These are phyloP conservation scores for Scheffersomyces amazonensis DNA, from an alignment of 805 yeast genomes.

Conservation along the genomic window DNA sequence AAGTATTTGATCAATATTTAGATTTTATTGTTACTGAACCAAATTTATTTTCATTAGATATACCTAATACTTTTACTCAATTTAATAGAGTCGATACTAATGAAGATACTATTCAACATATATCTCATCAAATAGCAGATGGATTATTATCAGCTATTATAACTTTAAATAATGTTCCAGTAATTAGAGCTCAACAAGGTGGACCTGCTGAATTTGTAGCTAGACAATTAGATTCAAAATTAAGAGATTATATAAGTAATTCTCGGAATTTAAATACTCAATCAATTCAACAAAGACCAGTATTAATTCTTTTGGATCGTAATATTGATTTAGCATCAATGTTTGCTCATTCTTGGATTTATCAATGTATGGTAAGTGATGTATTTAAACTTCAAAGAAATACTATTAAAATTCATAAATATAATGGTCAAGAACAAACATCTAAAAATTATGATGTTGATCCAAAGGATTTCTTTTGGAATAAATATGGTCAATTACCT, in stretches of 20 bases:
- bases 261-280: conserved; percentile 31
- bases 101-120: conserved; percentile 67
- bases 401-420: conserved; percentile 62
- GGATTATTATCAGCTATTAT: conserved; percentile 80
- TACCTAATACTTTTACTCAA: conserved; percentile 59
- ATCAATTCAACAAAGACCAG: conserved; percentile 56
- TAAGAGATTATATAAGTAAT: conserved; percentile 84
- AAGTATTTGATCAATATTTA: conserved; percentile 91
- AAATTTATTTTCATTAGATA: conserved; percentile 76
- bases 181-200: conserved; percentile 85
- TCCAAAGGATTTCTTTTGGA: conserved; percentile 93
- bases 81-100: conserved; percentile 69
- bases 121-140: conserved; percentile 69
- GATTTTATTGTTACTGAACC: conserved; percentile 94
- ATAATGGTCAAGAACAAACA: conserved; percentile 19
- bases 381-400: conserved; percentile 80
- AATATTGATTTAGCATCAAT: conserved; percentile 87
- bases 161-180: conserved; percentile 78
- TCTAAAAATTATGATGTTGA: conserved; percentile 78
- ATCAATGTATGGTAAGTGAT: conserved; percentile 94
- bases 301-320: conserved; percentile 80
- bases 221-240: conserved; percentile 74
- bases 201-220: conserved; percentile 97
- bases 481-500: conserved; percentile 75
- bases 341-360: conserved; percentile 97